A percentile compares a stretch with the other conserved stretches of the same genome.
Conservation (phyloP, 345 rosid genomes). For the Ceriops decandra region DNA sequence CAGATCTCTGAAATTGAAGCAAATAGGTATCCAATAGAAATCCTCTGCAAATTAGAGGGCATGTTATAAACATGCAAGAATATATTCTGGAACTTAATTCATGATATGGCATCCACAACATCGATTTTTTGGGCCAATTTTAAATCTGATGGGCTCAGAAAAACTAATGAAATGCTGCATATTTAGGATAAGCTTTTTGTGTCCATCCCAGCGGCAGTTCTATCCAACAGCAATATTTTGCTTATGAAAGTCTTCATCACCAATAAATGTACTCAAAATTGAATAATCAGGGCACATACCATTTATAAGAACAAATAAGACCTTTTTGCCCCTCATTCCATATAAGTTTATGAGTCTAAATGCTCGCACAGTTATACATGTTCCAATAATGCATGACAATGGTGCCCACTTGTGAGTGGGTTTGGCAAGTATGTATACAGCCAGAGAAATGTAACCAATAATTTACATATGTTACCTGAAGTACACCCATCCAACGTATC, state of each 20-base stretch:
- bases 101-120: not conserved
- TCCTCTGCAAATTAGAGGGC: constrained; percentile 41
- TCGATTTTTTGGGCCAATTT: not conserved
- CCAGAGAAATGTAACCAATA: not conserved
- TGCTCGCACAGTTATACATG: too few relatives aligned
- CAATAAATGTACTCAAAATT: not conserved
- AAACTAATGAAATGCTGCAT: too few relatives aligned
- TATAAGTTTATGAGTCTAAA: not conserved
- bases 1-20: constrained; percentile 58
- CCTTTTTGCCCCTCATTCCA: not conserved
- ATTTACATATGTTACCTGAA: constrained; percentile 38
- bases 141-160: too few relatives aligned
- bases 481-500: constrained; percentile 56
- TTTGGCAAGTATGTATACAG: too few relatives aligned
- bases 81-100: not conserved
- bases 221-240: too few relatives aligned
- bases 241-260: too few relatives aligned
- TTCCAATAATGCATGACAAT: too few relatives aligned
- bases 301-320: not conserved
- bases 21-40: constrained; percentile 57
- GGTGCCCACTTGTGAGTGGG: too few relatives aligned
- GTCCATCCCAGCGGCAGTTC: too few relatives aligned
- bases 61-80: constrained; percentile 4
- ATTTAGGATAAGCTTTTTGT: too few relatives aligned
- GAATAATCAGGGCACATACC: not conserved